Evolutionary conservation across 2,329 filamentous ascomycete species (phyloP).

Genomic region (Beauveria pseudobassiana): DNA sequence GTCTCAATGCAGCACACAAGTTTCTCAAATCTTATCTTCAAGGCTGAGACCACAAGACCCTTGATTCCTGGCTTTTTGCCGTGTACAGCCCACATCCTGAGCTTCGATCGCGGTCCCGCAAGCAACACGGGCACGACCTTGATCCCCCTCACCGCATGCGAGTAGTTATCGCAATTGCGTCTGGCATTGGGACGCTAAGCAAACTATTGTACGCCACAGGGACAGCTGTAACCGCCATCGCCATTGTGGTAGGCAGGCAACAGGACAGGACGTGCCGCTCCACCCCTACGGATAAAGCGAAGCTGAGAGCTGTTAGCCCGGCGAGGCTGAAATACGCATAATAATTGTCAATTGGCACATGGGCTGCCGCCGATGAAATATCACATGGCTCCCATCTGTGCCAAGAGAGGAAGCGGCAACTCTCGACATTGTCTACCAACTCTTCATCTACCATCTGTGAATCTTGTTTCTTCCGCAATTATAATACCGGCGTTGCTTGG

Average conservation of each 20-base stretch:
- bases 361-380: not conserved
- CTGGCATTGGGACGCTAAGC: not conserved
- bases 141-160: not conserved
- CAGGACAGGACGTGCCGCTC: slow-evolving; percentile 6
- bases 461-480: too few species aligned
- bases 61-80: too few species aligned
- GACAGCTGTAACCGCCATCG: not conserved
- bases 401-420: too few species aligned
- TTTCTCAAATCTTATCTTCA: too few species aligned
- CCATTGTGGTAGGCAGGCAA: not conserved
- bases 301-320: not conserved
- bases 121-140: not conserved
- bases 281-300: not conserved
- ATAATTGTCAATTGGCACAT: not conserved
- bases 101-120: not conserved
- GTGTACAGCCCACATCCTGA: not conserved
- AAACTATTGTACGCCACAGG: not conserved
- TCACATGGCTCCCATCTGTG: not conserved
- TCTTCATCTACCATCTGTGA: too few species aligned
- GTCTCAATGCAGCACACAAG: too few species aligned
- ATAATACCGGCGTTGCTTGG: too few species aligned
- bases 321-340: slow-evolving; percentile 1
- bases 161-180: not conserved
- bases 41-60: not conserved
- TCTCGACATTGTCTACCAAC: too few species aligned